Base-by-base conservation (phyloP, 2,329 filamentous ascomycete species). In the Fusarium burgessii region DNA sequence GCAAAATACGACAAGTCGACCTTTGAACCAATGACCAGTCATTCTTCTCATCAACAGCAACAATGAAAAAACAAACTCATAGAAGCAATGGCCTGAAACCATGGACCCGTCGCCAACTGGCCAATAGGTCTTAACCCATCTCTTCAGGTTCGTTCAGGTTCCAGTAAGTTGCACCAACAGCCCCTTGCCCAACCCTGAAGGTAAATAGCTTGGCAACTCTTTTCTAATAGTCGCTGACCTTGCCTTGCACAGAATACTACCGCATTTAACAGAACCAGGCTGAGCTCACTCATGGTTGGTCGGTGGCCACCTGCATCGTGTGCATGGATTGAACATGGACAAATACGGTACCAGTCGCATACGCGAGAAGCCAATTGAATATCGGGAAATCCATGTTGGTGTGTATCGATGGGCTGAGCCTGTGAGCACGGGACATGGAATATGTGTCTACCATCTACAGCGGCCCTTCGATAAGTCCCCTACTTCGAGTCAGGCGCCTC, bases 401-500 rank as follows among this genome's bases (percentile, higher is more conserved):
- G 60, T 72, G 69, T 54, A 45, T 45, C 58, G 33, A 65, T 68
- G 68, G 58, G 64, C 68, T 65, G 68, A 68, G 70, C 61, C 64
- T 55, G 60, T 71, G 74, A 61, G 59, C 75, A 77, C 59, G 68
- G 69, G 68, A 64, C 68, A 62, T 67, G 50, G 40, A 36, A 33
- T 17, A 40, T 43, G 51, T 43, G 51, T 52, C 25, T 49, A 29
- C 35, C 32, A 17, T 40, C 33, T 40, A 40, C 23, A 25, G 40
- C 62, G 38, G 29, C 38, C 38, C 29, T 50, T 74, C 55, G 56
- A 74, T 61, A 66, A 45, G 62, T 54, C 57, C 47, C 51, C 38
- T 33, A 52, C 25, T 38, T 41, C 64, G 64, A 74, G 74, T 76
- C 74, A 76, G 74, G 75, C 75, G 75, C 68, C 50, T 67, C 71